phyloP scores from a whole-genome alignment of 441 rosid species.

The Corymbia calophylla region DNA sequence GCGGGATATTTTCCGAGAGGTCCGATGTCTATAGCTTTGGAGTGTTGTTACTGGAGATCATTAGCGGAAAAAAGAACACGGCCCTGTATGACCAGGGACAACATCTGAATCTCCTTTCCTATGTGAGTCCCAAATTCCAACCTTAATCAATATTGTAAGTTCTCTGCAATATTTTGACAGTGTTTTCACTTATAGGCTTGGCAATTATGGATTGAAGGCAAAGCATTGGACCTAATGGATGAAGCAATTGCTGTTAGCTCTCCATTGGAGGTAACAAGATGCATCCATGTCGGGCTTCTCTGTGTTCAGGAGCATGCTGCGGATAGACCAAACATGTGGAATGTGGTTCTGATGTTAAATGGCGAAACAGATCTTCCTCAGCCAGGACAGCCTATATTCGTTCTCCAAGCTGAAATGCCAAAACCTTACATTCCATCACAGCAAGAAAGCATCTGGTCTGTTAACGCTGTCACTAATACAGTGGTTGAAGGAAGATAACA shows the following conservation, averaged over 20 bases:
- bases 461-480: neutral
- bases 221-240: neutral
- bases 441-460: neutral
- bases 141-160: neutral
- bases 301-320: neutral
- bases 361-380: neutral
- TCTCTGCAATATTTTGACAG: neutral
- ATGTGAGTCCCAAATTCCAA: neutral
- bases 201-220: neutral
- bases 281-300: constrained; percentile 1
- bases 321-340: neutral
- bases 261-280: neutral
- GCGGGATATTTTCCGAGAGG: constrained; percentile 1
- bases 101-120: neutral
- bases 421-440: neutral
- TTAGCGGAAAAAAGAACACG: neutral
- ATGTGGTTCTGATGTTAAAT: neutral
- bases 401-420: neutral
- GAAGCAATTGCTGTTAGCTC: neutral
- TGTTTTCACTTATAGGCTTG: neutral
- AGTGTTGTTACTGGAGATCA: neutral
- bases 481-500: neutral
- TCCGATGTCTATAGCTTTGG: constrained; percentile 8
- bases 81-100: neutral
- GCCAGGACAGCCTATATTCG: neutral